Base-by-base conservation (phyloP, 495 filamentous ascomycete genomes). In the Annulohypoxylon moriforme region DNA sequence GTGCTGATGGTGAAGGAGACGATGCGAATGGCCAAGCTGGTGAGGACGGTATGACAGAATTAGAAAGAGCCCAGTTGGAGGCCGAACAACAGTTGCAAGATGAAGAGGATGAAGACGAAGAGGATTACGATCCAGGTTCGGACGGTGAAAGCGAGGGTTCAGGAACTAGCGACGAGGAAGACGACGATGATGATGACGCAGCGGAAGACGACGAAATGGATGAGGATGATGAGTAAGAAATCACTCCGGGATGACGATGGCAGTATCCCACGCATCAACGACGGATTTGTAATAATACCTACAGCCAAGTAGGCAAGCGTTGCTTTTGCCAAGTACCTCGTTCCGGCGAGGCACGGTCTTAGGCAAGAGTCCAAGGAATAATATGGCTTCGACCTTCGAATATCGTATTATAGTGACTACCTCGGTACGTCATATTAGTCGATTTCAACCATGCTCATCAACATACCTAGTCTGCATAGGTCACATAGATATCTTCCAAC, bases 121-220 rank as follows among this genome's bases (percentile, higher is more conserved):
- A 97, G 78, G 94, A 97, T 69, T 96, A 94, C 78, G 90, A 94
- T 74, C 93, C 92, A 3, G 93, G 91, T 1, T 92, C 88, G 68
- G 92, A 91, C 0, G 90, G 83, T 3, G 90, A 92, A 6, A 93
- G 89, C 67, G 93, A 92, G 22, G 92, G 90, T 4, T 88, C 84
- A 33, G 92, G 89, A 29, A 83, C 80, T 2, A 87, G 82, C 29
- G 82, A 77, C 55, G 87, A 86, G 0, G 84, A 82, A 0, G 85
- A 86, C 2, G 86, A 85, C 1, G 85, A 85, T 29, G 85, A 82
- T 9, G 83, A 84, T 18, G 84, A 80, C 63, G 81, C 69, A 0
- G 85, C 82, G 11, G 84, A 81, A 0, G 87, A 81, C 14, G 84
- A 83, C 5, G 80, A 79, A 5, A 85, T 82, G 31, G 85, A 82